A percentile compares a stretch with the other conserved stretches of the same genome.
phyloP scores from a whole-genome alignment of 2,329 filamentous ascomycete species.

The Colletotrichum incanum region DNA sequence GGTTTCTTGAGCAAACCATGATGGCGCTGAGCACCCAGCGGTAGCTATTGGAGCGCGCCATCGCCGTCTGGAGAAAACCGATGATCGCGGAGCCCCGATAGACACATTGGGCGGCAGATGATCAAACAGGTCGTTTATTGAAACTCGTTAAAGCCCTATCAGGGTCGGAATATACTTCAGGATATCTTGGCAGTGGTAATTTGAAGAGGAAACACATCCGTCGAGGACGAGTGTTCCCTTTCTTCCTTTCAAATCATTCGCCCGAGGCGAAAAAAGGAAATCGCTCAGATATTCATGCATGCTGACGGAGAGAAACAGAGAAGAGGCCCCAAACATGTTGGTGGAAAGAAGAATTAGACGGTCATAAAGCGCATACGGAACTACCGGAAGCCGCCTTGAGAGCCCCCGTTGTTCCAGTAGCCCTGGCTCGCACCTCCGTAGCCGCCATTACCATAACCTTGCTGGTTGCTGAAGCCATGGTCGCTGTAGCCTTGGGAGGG shows the following conservation, averaged over 20 bases:
- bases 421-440: conserved; percentile 37
- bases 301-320: not conserved
- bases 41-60: not conserved
- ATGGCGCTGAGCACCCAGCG: not conserved
- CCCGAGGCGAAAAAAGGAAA: conserved; percentile 9
- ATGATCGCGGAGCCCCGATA: not conserved
- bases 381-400: conserved; percentile 39
- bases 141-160: conserved; percentile 14
- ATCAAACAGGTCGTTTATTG: conserved; percentile 21
- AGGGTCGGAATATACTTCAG: conserved; percentile 3
- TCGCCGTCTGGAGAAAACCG: not conserved
- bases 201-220: conserved; percentile 4
- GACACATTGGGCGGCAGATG: not conserved
- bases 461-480: conserved; percentile 33
- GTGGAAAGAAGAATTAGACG: conserved; percentile 8
- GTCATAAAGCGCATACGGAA: not conserved
- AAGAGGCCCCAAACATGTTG: not conserved
- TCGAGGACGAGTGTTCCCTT: conserved; percentile 6
- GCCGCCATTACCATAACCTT: conserved; percentile 26
- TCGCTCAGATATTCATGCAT: conserved; percentile 30
- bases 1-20: not conserved
- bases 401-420: conserved; percentile 35
- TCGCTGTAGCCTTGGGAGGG: conserved; percentile 31
- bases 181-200: conserved; percentile 32
- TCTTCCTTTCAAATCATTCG: conserved; percentile 13